Base-by-base conservation (phyloP, 352 stramenopile genomes). In the Thraustochytrium sp. region DNA sequence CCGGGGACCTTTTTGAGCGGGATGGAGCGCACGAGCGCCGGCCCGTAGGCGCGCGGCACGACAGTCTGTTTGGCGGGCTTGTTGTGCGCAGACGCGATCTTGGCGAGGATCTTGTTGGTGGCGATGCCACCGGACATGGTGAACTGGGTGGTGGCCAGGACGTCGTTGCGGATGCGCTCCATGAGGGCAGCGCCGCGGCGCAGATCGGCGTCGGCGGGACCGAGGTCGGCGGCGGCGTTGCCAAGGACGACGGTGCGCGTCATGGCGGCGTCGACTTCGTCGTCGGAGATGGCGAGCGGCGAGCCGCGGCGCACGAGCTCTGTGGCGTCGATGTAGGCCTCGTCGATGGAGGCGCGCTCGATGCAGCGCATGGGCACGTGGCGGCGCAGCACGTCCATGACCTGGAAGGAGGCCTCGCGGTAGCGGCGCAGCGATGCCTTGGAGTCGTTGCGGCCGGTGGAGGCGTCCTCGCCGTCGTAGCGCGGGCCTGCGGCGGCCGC, bases 31-130 rank as follows among this genome's bases (percentile, higher is more conserved):
- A 85, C 38, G 0, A 85, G 54, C 26, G 38, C 37, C 8, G 37
- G 38, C 3, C 40, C 61, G 40, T 51, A 76, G n/a, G 11, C 40
- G 18, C 26, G 42, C 29, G 80, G 64, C 8, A 87, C 76, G 21
- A 89, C 55, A 21, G 87, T 89, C 76, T 89, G 87, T 36, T 88
- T 83, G 51, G 89, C 88, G 31, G 87, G 87, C 82, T 89, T 89
- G 75, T 89, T 82, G 76, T 87, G 83, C 46, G 72, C 86, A 46
- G 74, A 86, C n/a, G 78, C 87, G 53, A 89, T 76, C 82, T 89
- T 89, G 16, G 87, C 86, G 29, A 89, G 84, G n/a, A 89, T 72
- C 73, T 89, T 89, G 84, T 89, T 89, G 26, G 84, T 77, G 46
- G 87, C 86, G 56, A 89, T 86, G 31, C 87, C 87, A 51, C 36